Evolutionary conservation across 306 rosid species (phyloP), one percentile per base, ranked within the genome.

Genomic region (Lathyrus tuberosus): DNA sequence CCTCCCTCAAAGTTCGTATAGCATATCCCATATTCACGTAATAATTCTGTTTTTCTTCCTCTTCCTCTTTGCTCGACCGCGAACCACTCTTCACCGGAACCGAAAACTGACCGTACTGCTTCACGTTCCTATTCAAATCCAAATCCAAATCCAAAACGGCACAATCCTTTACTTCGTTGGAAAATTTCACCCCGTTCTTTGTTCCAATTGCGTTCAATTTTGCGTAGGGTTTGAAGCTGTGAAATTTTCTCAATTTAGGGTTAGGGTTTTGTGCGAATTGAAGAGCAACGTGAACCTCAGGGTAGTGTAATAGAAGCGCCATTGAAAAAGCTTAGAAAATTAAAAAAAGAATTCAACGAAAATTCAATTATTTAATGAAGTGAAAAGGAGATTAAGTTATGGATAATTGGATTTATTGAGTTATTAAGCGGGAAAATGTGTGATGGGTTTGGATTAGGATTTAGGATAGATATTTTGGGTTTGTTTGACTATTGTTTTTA

Each of bases 21-120:
- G 97, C 97, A 72, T 85, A 88, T 16, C 97, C 97, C 86, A 88
- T 63, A 57, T 91, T 91, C 28, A 91, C 79, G 62, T 88, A 83
- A 67, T 91, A 91, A 70, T 84, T 76, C 84, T 85, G 91, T 85
- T 82, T 91, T 67, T 88, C 91, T 43, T 83, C 87, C 20, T 87
- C 91, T 47, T 91, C 88, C 70, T 88, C 97, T 73, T 85, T 85
- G 74, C 88, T 82, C 76, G 76, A 87, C 83, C 81, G 84, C 67
- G 88, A 77, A 26, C 76, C 90, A 52, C 13, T 86, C 81, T 85
- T 86, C 74, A 84, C 83, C 3, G 87, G 88, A 69, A 82, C 85
- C 8, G 95, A 88, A 61, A 87, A 90, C 30, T 81, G 91, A 31
- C 88, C 91, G 63, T 80, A 83, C 74, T 78, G 48, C 14, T 57